Base-by-base conservation (phyloP, 495 filamentous ascomycete species). In the Aspergillus cristatus region DNA sequence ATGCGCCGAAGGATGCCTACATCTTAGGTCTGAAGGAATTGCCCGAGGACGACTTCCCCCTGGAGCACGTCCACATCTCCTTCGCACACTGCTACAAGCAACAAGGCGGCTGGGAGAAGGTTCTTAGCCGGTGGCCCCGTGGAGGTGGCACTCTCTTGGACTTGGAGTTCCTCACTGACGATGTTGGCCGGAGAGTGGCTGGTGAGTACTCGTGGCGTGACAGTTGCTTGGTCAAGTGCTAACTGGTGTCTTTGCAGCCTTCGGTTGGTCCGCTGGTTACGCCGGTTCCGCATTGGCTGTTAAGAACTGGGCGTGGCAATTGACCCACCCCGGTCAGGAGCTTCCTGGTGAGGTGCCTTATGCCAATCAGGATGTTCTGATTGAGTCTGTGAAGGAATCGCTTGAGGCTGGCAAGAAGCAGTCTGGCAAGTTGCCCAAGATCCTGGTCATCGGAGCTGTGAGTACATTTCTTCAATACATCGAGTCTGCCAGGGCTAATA, bases 21-120 rank as follows among this genome's bases (percentile, higher is more conserved):
- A 86, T 94, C 49, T 71, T 96, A 43, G 90, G 91, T 26, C 71
- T 98, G 34, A 98, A 98, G 74, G 91, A 96, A 67, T 72, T 96
- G 12, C 85, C 84, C 6, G 87, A 93, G 53, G 82, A 94, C 49
- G 77, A 80, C 22, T 87, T 88, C 54, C 87, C 89, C 25, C 76
- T 96, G 34, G 79, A 82, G 65, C 86, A 97, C 50, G 76, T 78
- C 11, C 84, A 90, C 58, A 75, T 98, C 43, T 82, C 87, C 45
- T 95, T 95, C 50, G 84, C 79, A 28, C 72, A 77, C 53, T 84
- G 75, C 65, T 94, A 87, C 68, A 95, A 94, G 72, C 65, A 81
- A 48, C 91, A 97, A 62, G 77, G 65, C 32, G 85, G 84, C 15
- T 96, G 88, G 89, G 79, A 84, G 44, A 69, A 75, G 8, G 82